Percentiles rank a stretch among this genome's conserved stretches.
Conservation (phyloP, 2,329 filamentous ascomycete species). For the Pezicula neosporulosa region DNA sequence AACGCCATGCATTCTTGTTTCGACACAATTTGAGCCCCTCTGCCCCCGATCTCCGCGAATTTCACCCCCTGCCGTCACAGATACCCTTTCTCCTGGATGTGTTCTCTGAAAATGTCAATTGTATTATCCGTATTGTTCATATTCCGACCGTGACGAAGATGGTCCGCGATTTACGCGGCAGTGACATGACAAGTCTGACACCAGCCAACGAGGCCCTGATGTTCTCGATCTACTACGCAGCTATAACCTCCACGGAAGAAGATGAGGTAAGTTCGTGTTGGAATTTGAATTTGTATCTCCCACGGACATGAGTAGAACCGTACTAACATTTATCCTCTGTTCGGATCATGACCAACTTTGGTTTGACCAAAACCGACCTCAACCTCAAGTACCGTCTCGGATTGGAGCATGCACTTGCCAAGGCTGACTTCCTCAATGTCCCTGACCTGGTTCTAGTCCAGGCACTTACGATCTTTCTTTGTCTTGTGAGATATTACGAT, state of each 20-base stretch:
- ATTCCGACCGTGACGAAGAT: slow-evolving; percentile 40
- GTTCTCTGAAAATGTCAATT: slow-evolving; percentile 49
- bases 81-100: slow-evolving; percentile 49
- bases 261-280: slow-evolving; percentile 42
- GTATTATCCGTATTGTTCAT: slow-evolving; percentile 39
- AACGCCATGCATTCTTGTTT: slow-evolving; percentile 51
- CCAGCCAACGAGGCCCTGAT: slow-evolving; percentile 48
- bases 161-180: slow-evolving; percentile 32
- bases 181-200: slow-evolving; percentile 28
- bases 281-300: not conserved
- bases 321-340: not conserved
- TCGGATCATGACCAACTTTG: slow-evolving; percentile 44
- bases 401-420: slow-evolving; percentile 56
- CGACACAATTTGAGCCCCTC: slow-evolving; percentile 35
- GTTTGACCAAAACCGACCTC: slow-evolving; percentile 41
- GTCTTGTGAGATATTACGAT: slow-evolving; percentile 47
- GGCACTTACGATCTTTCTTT: slow-evolving; percentile 56
- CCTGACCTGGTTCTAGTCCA: slow-evolving; percentile 59
- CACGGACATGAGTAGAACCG: not conserved
- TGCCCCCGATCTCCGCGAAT: slow-evolving; percentile 31
- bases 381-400: slow-evolving; percentile 39
- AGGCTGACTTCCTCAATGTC: slow-evolving; percentile 56
- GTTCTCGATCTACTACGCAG: slow-evolving; percentile 55
- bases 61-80: slow-evolving; percentile 51
- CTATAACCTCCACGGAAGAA: slow-evolving; percentile 53